Conservation (phyloP, 805 yeast species). For the Saturnispora diversa region DNA sequence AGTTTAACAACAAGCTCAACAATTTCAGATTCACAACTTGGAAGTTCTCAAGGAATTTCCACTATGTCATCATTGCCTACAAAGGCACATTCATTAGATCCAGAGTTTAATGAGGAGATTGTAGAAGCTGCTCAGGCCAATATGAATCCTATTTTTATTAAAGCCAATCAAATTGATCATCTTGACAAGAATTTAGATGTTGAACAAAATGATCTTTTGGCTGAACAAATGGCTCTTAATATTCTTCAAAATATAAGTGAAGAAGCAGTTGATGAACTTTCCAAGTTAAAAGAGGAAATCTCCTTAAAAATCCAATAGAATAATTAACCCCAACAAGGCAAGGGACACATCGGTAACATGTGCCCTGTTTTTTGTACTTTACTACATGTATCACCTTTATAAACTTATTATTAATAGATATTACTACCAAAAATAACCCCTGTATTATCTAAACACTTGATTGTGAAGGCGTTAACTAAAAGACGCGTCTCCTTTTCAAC, state of each 20-base stretch:
- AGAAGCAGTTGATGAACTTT: slow-evolving; percentile 26
- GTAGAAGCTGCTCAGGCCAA: slow-evolving; percentile 2
- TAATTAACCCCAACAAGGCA: no score
- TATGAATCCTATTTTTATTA: slow-evolving; percentile 23
- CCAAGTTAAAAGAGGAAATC: slow-evolving; percentile 26
- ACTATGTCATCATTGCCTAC: background rate
- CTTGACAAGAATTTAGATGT: slow-evolving; percentile 22
- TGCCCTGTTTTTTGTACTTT: no score
- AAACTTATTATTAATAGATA: no score
- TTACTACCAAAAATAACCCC: no score
- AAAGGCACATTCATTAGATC: background rate
- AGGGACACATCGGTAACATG: no score
- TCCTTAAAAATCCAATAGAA: slow-evolving; percentile 16
- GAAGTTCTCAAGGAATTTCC: background rate
- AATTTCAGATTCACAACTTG: slow-evolving; percentile 1
- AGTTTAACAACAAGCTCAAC: slow-evolving; percentile 6
- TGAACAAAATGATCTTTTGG: slow-evolving; percentile 25
- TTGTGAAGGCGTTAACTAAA: no score
- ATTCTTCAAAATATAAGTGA: slow-evolving; percentile 27
- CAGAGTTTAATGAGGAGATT: background rate
- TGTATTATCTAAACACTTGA: no score
- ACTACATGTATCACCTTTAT: no score
- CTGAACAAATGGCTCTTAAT: slow-evolving; percentile 30
- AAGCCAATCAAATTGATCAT: slow-evolving; percentile 29
- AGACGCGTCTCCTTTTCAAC: no score